A percentile compares a stretch with the other conserved stretches of the same genome.
These are phyloP conservation scores for Picea engelmannii DNA, from an alignment of 83 land plant species.

Conservation along the genomic window DNA sequence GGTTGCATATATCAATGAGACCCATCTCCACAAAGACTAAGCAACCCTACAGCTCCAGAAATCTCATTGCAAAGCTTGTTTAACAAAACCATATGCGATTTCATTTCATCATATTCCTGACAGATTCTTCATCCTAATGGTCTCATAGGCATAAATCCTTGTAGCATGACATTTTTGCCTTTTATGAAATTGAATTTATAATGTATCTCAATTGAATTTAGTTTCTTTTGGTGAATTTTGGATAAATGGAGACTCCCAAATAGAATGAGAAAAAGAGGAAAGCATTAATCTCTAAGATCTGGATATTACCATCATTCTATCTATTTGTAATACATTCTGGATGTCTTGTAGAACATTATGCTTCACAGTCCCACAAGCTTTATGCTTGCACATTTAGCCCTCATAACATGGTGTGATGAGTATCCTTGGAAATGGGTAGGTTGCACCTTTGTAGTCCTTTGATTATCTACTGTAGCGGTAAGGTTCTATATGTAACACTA, in stretches of 20 bases:
- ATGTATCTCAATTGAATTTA: neutral
- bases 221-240: neutral
- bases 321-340: neutral
- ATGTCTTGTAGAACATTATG: neutral
- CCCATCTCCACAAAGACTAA: too few relatives aligned
- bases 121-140: neutral
- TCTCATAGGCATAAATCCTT: neutral
- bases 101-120: neutral
- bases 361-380: neutral
- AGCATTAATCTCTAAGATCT: neutral
- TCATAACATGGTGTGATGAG: neutral
- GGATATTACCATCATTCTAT: neutral
- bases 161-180: neutral
- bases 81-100: too few relatives aligned
- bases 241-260: too few relatives aligned
- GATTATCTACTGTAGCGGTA: neutral
- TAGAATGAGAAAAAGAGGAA: neutral
- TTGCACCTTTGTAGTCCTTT: neutral
- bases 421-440: neutral
- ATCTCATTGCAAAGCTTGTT: too few relatives aligned
- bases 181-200: neutral
- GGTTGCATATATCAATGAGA: too few relatives aligned
- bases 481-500: neutral
- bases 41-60: too few relatives aligned
- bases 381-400: neutral